Evolutionary conservation across 2,329 filamentous ascomycete genomes (phyloP).

Genomic region (Penicillium sclerotiorum): DNA sequence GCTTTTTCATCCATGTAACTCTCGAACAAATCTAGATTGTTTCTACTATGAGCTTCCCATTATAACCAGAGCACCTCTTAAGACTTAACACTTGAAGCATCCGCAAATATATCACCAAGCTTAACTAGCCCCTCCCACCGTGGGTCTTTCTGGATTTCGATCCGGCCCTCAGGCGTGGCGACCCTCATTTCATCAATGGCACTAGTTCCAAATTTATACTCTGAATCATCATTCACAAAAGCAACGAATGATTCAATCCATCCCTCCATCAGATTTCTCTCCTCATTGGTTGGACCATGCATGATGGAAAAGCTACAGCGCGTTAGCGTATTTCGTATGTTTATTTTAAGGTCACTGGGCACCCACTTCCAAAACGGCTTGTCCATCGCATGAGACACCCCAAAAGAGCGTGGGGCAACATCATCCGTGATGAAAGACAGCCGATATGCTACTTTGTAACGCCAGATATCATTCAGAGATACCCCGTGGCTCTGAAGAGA

Average conservation of each 20-base stretch:
- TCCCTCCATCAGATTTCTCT: conserved; percentile 40
- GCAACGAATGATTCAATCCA: conserved; percentile 44
- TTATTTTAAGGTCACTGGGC: neutral
- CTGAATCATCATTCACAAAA: conserved; percentile 39
- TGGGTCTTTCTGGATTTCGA: conserved; percentile 39
- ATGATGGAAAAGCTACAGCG: conserved; percentile 39
- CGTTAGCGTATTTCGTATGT: neutral
- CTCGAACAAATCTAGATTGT: no score
- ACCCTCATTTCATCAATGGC: conserved; percentile 41
- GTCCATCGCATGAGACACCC: conserved; percentile 45
- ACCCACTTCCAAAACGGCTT: conserved; percentile 49
- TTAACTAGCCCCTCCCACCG: conserved; percentile 33
- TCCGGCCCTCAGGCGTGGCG: conserved; percentile 33
- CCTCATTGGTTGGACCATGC: conserved; percentile 40
- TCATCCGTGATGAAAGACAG: conserved; percentile 47
- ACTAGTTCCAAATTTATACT: conserved; percentile 38
- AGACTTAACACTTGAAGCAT: no score
- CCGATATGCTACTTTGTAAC: conserved; percentile 47
- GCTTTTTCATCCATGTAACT: no score
- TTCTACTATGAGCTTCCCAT: no score
- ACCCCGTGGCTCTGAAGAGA: conserved; percentile 36
- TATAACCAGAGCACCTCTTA: no score
- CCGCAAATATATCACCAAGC: conserved; percentile 20
- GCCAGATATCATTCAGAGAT: conserved; percentile 40
- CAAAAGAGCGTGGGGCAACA: conserved; percentile 37